phyloP scores from a whole-genome alignment of 768 basidiomycete genomes.

The Melanogaster broomeanus region DNA sequence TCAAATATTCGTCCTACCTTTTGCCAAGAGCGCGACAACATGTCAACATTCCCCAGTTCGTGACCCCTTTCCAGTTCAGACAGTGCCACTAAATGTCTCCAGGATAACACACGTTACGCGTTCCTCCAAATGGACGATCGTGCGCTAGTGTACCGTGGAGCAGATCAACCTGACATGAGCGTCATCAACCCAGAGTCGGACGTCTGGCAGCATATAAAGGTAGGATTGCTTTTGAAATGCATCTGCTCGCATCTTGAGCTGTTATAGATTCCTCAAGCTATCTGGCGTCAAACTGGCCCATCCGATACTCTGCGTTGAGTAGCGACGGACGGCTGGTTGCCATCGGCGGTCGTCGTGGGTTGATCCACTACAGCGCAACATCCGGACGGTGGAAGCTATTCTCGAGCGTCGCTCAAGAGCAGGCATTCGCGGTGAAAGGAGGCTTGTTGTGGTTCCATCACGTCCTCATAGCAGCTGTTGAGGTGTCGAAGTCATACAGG shows the following conservation, averaged over 20 bases:
- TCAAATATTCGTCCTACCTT: conserved; percentile 84
- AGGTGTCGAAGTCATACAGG: conserved; percentile 81
- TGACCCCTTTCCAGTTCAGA: conserved; percentile 5
- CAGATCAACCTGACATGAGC: conserved; percentile 97
- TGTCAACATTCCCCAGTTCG: conserved; percentile 88
- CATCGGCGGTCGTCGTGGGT: conserved; percentile 85
- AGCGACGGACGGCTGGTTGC: conserved; percentile 90
- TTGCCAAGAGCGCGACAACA: conserved; percentile 93
- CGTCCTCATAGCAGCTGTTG: conserved; percentile 88
- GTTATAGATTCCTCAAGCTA: conserved; percentile 85
- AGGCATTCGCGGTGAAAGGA: conserved; percentile 84
- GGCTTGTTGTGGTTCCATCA: conserved; percentile 97
- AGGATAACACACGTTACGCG: conserved; percentile 96
- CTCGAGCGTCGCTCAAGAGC: conserved; percentile 77
- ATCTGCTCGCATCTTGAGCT: not conserved
- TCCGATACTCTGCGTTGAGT: conserved; percentile 88
- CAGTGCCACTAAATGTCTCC: conserved; percentile 7
- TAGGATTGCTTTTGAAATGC: conserved; percentile 21
- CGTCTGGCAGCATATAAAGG: conserved; percentile 98
- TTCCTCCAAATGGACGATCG: conserved; percentile 96
- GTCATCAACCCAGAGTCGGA: conserved; percentile 98
- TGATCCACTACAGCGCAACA: conserved; percentile 91
- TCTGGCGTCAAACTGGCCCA: conserved; percentile 89
- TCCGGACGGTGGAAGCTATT: conserved; percentile 97
- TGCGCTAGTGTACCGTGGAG: conserved; percentile 89